Evolutionary conservation across 2,329 filamentous ascomycete species (phyloP), one percentile per base, ranked within the genome.

Genomic region (Colletotrichum truncatum): DNA sequence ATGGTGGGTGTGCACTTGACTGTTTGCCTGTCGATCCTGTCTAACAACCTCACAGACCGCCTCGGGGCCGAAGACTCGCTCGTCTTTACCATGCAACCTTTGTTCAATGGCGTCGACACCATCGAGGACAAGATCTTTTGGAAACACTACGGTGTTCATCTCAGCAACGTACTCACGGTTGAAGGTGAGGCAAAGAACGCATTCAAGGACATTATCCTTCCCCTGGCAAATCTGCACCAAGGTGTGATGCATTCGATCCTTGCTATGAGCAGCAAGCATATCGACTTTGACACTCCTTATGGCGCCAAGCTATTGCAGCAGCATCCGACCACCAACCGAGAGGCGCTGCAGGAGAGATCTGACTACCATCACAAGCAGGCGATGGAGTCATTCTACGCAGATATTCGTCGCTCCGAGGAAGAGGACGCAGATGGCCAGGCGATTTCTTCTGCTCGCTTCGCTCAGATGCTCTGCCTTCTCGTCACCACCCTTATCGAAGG

Each of bases 171-270:
- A 2, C 83, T 97, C 54, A 97, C 92, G 1, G 86, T 97, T 16
- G 92, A 95, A 73, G 90, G 91, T 52, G 92, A 94, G 74, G 86
- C 90, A 66, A 89, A 89, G 65, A 97, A 97, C 70, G 93, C 93
- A 2, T 97, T 97, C 80, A 93, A 93, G 73, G 91, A 93, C 69
- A 90, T 96, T 69, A 82, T 97, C 34, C 83, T 97, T 3, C 92
- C 93, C 2, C 91, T 97, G 81, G 93, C 94, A 3, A 89, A 92
- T 41, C 85, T 90, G 66, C 91, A 97, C 74, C 85, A 89, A 67
- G 93, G 93, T 11, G 82, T 97, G 55, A 97, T 97, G 93, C 94
- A 97, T 75, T 96, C 93, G 10, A 88, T 97, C 52, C 85, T 97
- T 56, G 93, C 92, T 45, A 84, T 97, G 8, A 92, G 93, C 36